Evolutionary conservation across 2,329 filamentous ascomycete genomes (phyloP), one percentile per base, ranked within the genome.

Genomic region (Claviceps sp.): DNA sequence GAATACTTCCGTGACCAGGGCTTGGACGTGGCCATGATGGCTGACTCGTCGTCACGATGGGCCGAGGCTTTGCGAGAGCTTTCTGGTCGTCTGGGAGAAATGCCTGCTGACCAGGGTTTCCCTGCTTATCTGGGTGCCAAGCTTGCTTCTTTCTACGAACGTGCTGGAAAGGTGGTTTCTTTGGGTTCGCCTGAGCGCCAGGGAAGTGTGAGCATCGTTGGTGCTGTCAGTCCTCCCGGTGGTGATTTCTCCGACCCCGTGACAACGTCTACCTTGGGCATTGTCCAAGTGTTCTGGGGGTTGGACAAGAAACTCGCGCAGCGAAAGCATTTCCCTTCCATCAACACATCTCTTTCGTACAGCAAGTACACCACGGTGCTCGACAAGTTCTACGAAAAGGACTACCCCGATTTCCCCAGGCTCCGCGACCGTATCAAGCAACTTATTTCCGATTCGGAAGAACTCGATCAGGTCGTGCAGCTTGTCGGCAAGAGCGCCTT

Each of bases 91-190:
- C 78, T 98, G 55, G 93, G 93, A 78, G 93, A 98, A 72, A 98
- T 98, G 93, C 93, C 93, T 73, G 93, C 93, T 70, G 93, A 98
- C 70, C 93, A 98, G 72, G 93, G 93, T 82, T 98, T 96, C 84
- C 93, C 93, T 46, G 93, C 93, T 50, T 98, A 98, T 68, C 80
- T 98, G 52, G 84, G 89, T 73, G 89, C 93, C 59, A 98, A 98
- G 76, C 81, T 98, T 58, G 93, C 93, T 57, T 95, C 89, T 65
- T 98, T 98, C 80, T 98, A 98, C 80, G 93, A 98, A 73, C 90
- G 93, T 75, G 93, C 93, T 58, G 93, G 93, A 59, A 87, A 87
- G 67, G 85, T 90, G 57, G 80, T 82, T 65, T 78, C 88, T 55
- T 80, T 98, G 45, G 93, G 93, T 60, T 94, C 88, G 59, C 93